Evolutionary conservation across 176 grass and related monocot genomes (phyloP).

Genomic region (Chrysopogon serrulatus): DNA sequence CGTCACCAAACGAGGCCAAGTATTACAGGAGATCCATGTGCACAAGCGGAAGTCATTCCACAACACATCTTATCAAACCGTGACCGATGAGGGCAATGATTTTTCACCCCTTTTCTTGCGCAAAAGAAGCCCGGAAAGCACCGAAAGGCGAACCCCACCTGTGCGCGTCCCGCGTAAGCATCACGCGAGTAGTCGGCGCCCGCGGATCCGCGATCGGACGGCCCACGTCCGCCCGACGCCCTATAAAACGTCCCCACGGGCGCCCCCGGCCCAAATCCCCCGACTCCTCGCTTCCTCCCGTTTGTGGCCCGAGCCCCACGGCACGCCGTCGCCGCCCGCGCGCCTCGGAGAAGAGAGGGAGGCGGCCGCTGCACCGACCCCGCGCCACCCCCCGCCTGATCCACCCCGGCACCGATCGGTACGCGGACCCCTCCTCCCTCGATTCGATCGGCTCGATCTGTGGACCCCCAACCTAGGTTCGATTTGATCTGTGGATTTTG

Average conservation of each 20-base stretch:
- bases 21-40: background rate
- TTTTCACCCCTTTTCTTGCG: background rate
- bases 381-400: background rate
- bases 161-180: conserved; percentile 51
- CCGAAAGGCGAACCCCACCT: conserved; percentile 41
- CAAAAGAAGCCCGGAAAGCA: conserved; percentile 25
- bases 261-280: conserved; percentile 1
- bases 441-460: background rate
- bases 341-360: background rate
- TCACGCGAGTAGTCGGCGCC: conserved; percentile 41
- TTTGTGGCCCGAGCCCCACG: conserved; percentile 11
- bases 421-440: background rate
- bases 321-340: conserved; percentile 30
- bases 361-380: conserved; percentile 18
- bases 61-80: background rate
- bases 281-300: conserved; percentile 34
- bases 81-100: background rate
- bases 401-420: conserved; percentile 23
- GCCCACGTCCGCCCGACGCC: background rate
- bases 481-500: conserved; percentile 29
- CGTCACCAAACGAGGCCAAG: too few relatives aligned
- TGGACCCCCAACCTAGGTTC: background rate
- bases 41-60: background rate
- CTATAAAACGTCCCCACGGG: conserved; percentile 16
- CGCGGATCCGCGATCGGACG: conserved; percentile 43